Base-by-base conservation (phyloP, 352 stramenopile species). In the Halophytophthora batemanensis region DNA sequence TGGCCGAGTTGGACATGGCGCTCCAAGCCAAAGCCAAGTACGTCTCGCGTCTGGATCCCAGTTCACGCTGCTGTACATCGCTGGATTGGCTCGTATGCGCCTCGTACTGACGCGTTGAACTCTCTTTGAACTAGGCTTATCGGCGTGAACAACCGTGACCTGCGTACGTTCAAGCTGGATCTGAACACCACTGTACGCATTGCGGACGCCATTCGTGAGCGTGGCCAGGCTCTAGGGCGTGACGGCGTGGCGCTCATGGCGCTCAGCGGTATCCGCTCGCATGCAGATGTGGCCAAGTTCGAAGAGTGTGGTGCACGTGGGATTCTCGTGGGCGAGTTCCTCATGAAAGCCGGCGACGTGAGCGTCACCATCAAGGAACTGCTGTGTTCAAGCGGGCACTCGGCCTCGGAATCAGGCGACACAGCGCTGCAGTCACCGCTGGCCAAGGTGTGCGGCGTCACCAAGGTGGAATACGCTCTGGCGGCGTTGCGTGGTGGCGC, bases 141-240 rank as follows among this genome's bases (percentile, higher is more conserved):
- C 65, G 97, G 97, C 19, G 96, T 99, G 8, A 99, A 99, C 70
- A 99, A 99, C 82, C 90, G 97, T 36, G 97, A 99, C 67, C 71
- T 99, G 33, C 96, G 98, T 61, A 98, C 95, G 21, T 99, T 99
- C 64, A 94, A 98, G 71, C 82, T 99, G 48, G 96, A 99, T 66
- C 77, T 99, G 61, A 79, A 88, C 58, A 98, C 90, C 25, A 99
- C 96, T 0, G 86, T 96, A 33, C 84, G 90, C 44, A 82, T 98
- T 31, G 87, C 93, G 12, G 71, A 90, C 6, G 77, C 82, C 17
- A 86, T 98, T 51, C 82, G 65, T 15, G 67, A 74, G 50, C 72
- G 82, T 23, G 72, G 72, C 14, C 81, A 96, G 15, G 59, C 59
- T 6, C 83, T 96, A 28, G 81, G 83, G 42, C 72, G 55, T 18